These are phyloP conservation scores for Trichoderma atroviride DNA, from an alignment of 2,329 filamentous ascomycete species.

Conservation along the genomic window DNA sequence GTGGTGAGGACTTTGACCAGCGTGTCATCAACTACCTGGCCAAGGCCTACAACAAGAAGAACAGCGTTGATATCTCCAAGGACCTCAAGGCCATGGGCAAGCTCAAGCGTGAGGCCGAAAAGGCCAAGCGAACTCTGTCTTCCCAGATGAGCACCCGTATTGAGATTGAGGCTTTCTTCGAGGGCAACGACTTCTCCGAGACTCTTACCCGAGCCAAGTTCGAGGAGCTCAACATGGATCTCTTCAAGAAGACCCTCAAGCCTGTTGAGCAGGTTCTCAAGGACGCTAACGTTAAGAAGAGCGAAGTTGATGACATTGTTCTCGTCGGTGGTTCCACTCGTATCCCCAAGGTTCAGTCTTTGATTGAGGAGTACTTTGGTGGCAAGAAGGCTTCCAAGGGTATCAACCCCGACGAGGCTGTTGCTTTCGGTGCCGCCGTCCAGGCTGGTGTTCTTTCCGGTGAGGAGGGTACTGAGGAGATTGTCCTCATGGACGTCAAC, in stretches of 20 bases:
- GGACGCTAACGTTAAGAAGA: constrained; percentile 97
- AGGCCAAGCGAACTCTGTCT: constrained; percentile 97
- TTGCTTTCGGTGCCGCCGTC: constrained; percentile 95
- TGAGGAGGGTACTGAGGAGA: constrained; percentile 75
- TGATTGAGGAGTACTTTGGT: constrained; percentile 93
- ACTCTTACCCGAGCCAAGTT: constrained; percentile 98
- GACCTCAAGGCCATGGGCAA: constrained; percentile 98
- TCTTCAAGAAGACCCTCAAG: constrained; percentile 99
- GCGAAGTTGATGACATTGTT: constrained; percentile 92
- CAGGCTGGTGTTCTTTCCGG: constrained; percentile 95
- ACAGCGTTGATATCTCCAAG: constrained; percentile 88
- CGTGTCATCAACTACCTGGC: constrained; percentile 93
- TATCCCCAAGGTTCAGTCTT: constrained; percentile 95
- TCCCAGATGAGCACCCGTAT: constrained; percentile 92
- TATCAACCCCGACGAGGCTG: constrained; percentile 99
- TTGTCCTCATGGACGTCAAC: constrained; percentile 98
- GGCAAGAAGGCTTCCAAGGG: constrained; percentile 99
- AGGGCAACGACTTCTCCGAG: constrained; percentile 97
- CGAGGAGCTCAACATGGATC: constrained; percentile 97
- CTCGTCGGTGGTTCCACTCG: constrained; percentile 97
- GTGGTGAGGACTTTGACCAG: constrained; percentile 99
- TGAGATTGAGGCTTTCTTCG: constrained; percentile 96
- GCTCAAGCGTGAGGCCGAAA: constrained; percentile 98
- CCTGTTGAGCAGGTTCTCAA: constrained; percentile 98
- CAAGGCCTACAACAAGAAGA: constrained; percentile 99